Evolutionary conservation across 225 moss, liverwort and hornwort species (phyloP).

Genomic region (Straminergon stramineum): DNA sequence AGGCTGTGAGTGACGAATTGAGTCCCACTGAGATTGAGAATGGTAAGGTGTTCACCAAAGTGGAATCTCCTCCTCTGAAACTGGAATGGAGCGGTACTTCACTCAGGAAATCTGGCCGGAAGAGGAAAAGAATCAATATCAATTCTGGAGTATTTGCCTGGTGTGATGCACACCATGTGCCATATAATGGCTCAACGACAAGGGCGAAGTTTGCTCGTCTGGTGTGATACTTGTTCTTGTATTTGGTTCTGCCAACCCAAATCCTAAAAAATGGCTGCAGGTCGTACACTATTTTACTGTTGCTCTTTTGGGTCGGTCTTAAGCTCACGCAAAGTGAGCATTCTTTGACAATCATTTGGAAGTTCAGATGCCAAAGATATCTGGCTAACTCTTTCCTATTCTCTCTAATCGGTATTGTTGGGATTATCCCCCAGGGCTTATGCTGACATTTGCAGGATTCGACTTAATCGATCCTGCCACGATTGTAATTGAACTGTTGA

Average conservation of each 20-base stretch:
- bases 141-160: conserved; percentile 27
- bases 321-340: conserved; percentile 6
- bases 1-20: conserved; percentile 13
- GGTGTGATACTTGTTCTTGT: neutral
- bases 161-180: conserved; percentile 12
- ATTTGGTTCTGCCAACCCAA: neutral
- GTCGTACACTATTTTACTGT: neutral
- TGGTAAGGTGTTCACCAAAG: conserved; percentile 8
- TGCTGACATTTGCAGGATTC: conserved; percentile 26
- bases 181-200: conserved; percentile 4
- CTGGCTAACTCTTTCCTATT: conserved; percentile 10
- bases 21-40: conserved; percentile 28
- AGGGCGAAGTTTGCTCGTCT: conserved; percentile 12
- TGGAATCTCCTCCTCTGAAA: conserved; percentile 28
- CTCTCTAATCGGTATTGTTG: conserved; percentile 8
- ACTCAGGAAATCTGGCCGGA: conserved; percentile 37
- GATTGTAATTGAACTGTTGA: conserved; percentile 18
- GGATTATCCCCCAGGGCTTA: neutral
- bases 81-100: conserved; percentile 46
- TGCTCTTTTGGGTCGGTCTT: conserved; percentile 4
- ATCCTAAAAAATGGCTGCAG: neutral
- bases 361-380: conserved; percentile 10
- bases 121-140: conserved; percentile 43
- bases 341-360: conserved; percentile 18
- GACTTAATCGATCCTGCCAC: neutral